Base-by-base conservation (phyloP, 106 monocot genomes). In the Phalaenopsis aphrodite region DNA sequence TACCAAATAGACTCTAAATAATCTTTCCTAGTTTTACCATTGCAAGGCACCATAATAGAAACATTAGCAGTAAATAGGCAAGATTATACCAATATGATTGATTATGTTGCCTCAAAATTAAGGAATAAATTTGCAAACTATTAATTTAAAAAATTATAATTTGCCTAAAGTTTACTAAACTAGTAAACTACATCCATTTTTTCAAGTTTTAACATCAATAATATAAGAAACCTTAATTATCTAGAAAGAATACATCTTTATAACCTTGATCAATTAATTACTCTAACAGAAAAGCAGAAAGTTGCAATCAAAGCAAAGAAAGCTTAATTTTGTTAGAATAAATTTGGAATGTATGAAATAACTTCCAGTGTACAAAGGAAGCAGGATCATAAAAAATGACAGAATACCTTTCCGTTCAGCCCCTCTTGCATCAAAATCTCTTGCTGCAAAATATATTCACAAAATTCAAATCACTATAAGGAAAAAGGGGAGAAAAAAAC, bases 391-490 rank as follows among this genome's bases (percentile, higher is more conserved):
- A 39, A 39, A 39, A 77, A 37, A 48, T 55, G 9, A 5, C 56
- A 67, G 23, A 61, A 11, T 84, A 95, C 95, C 91, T 91, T 85
- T 77, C 82, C 81, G 83, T 91, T 76, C 14, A 95, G 86, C 23
- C 30, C 72, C 21, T 87, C 84, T 79, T 78, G 89, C 75, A 21
- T 85, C 67, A 69, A 80, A 17, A 95, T 95, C 77, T 95, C 91
- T 83, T 91, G 57, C 93, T 93, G 89, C 57, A 88, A 83, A 56
- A 10, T 79, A 49, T 49, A 49, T 49, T 76, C 30, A 52, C 11
- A 47, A 76, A 24, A 47, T 66, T 75, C 5, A 47, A 77, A 76
- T 38, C 58, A 47, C 1, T 41, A 30, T 30, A 30, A 41, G 16
- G 41, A 80, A n/a, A n/a, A 30, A 30, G 30, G 30, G 30, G 19